phyloP scores from a whole-genome alignment of 2,329 filamentous ascomycete genomes.

The Xylariaceae sp. region DNA sequence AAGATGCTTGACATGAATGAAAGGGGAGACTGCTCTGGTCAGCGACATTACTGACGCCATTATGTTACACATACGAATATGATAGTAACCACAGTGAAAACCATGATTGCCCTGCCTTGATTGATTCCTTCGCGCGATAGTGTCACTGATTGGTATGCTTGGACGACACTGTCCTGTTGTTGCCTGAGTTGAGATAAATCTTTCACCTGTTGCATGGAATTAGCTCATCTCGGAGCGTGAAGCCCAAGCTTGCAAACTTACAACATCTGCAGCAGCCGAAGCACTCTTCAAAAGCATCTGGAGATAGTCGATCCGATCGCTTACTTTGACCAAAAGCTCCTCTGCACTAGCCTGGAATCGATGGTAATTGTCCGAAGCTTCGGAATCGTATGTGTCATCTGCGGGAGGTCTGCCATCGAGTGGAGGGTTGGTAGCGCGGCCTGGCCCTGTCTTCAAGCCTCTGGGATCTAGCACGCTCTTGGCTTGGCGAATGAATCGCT shows the following conservation, averaged over 20 bases:
- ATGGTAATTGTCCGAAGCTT: too few relatives aligned
- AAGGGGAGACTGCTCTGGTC: conserved; percentile 16
- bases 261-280: background rate
- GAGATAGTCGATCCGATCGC: conserved; percentile 4
- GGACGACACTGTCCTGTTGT: conserved; percentile 30
- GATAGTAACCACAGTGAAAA: conserved; percentile 32
- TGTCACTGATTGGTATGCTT: conserved; percentile 26
- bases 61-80: conserved; percentile 25
- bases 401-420: too few relatives aligned
- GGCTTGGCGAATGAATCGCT: conserved; percentile 10
- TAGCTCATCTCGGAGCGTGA: background rate
- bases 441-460: too few relatives aligned
- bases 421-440: too few relatives aligned
- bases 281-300: conserved; percentile 4
- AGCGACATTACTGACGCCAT: conserved; percentile 16
- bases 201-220: conserved; percentile 12
- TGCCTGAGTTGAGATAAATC: conserved; percentile 29
- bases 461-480: background rate
- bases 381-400: too few relatives aligned
- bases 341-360: background rate
- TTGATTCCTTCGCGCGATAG: conserved; percentile 26
- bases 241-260: background rate
- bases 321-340: conserved; percentile 2
- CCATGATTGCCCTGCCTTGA: conserved; percentile 29
- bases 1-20: conserved; percentile 35